A percentile compares a stretch with the other conserved stretches of the same genome.
Conservation (phyloP, 2,329 filamentous ascomycete species). For the Falciphora oryzae region DNA sequence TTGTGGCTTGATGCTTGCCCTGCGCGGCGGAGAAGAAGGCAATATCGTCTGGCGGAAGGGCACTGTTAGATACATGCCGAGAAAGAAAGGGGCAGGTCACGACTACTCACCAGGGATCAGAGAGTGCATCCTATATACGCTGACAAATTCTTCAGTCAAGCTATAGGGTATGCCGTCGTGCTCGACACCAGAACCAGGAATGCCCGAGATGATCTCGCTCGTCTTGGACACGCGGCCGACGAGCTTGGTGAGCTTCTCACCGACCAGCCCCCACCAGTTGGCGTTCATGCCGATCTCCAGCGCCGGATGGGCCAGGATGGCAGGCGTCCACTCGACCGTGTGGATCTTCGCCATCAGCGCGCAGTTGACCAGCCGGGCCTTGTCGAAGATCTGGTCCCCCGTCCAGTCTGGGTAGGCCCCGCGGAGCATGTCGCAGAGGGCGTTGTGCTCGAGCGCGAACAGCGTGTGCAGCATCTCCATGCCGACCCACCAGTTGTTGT, state of each 20-base stretch:
- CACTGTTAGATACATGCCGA: too few relatives aligned
- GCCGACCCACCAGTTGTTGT: constrained; percentile 40
- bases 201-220: constrained; percentile 30
- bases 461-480: constrained; percentile 38
- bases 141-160: too few relatives aligned
- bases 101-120: too few relatives aligned
- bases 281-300: constrained; percentile 36
- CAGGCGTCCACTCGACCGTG: constrained; percentile 43
- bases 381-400: constrained; percentile 37
- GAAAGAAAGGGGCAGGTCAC: too few relatives aligned
- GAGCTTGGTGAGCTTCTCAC: constrained; percentile 33
- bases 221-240: constrained; percentile 34
- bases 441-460: constrained; percentile 39
- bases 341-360: constrained; percentile 45
- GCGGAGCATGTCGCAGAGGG: constrained; percentile 33
- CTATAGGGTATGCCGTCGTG: constrained; percentile 11
- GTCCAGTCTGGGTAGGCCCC: constrained; percentile 30
- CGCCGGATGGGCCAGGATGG: constrained; percentile 37
- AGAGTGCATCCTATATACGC: too few relatives aligned
- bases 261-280: constrained; percentile 40
- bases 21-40: too few relatives aligned
- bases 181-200: constrained; percentile 16
- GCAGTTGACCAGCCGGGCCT: constrained; percentile 36
- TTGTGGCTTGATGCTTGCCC: too few relatives aligned
- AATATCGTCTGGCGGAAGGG: too few relatives aligned